Evolutionary conservation across 225 moss, liverwort and hornwort genomes (phyloP), one percentile per base, ranked within the genome.

Genomic region (Anthoceros angustus): DNA sequence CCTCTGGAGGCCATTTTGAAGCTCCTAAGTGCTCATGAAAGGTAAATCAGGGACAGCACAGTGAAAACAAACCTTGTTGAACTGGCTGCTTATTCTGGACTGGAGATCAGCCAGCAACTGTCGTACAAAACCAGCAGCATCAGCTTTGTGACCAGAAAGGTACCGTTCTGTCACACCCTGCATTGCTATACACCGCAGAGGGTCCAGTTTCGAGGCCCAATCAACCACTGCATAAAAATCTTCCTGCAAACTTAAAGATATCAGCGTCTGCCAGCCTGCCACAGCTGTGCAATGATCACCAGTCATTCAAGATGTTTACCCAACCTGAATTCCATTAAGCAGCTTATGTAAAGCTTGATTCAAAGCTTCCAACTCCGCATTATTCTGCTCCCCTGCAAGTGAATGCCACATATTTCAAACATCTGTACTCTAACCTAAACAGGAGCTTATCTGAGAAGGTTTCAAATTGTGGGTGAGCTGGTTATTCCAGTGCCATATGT

Each of bases 211-310:
- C 71, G 86, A 89, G 18, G 87, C 98, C 98, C 98, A 98, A 77
- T 92, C 92, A 10, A 98, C 98, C 69, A 98, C 98, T 64, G 86
- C 92, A 68, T 86, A 89, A 68, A 98, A 98, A 68, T 98, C 98
- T 72, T 92, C 98, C 78, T 98, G 87, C 26, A 49, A 25, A 69
- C 38, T 16, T 50, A 3, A 21, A 55, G 10, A 16, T 23, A 25
- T 43, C 40, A 64, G 4, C 46, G 25, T 12, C 69, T 39, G 70
- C 43, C 8, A 4, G 5, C 20, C 8, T 41, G 26, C 6, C 7
- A 64, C 39, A 64, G 23, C 7, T 2, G 21, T 63, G 32, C 12
- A 21, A 2, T 10, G 21, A 64, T n/a, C 23, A 39, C 16, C 5
- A 25, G 5, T 23, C 16, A 10, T 9, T 10, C 23, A 5, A 64